These are phyloP conservation scores for Triticum dicoccoides DNA, from an alignment of 176 grass and related monocot genomes.

Conservation along the genomic window DNA sequence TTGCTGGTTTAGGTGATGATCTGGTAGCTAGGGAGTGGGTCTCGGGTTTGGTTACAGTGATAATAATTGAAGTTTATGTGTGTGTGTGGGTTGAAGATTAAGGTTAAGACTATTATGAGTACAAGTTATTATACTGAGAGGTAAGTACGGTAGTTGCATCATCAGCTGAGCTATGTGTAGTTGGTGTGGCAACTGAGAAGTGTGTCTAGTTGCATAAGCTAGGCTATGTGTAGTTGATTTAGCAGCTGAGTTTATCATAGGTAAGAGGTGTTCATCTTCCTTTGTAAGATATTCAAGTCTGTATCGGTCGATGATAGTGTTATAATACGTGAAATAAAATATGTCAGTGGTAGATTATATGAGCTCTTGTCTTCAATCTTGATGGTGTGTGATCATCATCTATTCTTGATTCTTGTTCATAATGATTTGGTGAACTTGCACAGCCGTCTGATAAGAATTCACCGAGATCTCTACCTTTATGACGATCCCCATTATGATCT, in stretches of 20 bases:
- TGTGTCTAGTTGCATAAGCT: not conserved
- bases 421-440: not conserved
- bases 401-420: not conserved
- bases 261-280: not conserved
- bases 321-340: not conserved
- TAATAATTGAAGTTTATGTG: conserved; percentile 26
- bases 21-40: not conserved
- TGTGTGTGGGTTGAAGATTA: not conserved
- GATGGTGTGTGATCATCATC: not conserved
- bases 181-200: not conserved
- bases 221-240: not conserved
- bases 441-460: too few relatives aligned
- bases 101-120: not conserved
- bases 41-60: not conserved
- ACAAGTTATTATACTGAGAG: not conserved
- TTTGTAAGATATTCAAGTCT: not conserved
- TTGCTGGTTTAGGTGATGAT: not conserved
- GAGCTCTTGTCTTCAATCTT: not conserved
- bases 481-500: too few relatives aligned
- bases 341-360: not conserved
- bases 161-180: not conserved
- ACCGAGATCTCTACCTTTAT: too few relatives aligned
- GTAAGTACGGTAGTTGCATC: not conserved
- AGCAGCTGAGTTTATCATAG: not conserved
- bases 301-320: not conserved